Conservation (phyloP, 192 early-diverging fungal species). For the Coemansia sp. region DNA sequence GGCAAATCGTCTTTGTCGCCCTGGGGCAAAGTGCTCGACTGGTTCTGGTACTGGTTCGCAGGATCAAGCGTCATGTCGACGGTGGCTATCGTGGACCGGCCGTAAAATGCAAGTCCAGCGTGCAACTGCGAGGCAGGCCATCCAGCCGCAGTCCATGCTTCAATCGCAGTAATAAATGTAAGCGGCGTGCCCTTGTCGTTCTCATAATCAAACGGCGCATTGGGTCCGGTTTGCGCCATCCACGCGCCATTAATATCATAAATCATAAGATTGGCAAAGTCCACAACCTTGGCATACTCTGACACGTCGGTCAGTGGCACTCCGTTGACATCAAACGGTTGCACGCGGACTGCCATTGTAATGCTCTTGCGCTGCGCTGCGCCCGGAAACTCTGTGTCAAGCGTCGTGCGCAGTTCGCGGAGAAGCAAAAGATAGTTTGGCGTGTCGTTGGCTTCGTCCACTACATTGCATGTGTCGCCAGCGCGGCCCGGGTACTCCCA, state of each 20-base stretch:
- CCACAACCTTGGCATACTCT: slow-evolving; percentile 61
- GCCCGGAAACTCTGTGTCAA: slow-evolving; percentile 18
- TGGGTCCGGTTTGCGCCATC: slow-evolving; percentile 59
- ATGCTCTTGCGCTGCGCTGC: slow-evolving; percentile 57
- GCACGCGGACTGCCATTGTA: slow-evolving; percentile 62
- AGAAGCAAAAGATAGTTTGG: slow-evolving; percentile 65
- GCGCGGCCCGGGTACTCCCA: slow-evolving; percentile 70
- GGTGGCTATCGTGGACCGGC: slow-evolving; percentile 48
- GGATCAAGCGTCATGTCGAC: slow-evolving; percentile 56
- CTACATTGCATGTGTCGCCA: slow-evolving; percentile 45
- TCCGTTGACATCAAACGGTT: slow-evolving; percentile 59
- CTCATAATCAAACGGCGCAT: slow-evolving; percentile 58
- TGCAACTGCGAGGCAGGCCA: slow-evolving; percentile 62
- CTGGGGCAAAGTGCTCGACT: slow-evolving; percentile 36
- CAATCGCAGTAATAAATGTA: slow-evolving; percentile 54
- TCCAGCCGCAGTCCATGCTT: slow-evolving; percentile 57
- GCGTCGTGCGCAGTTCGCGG: slow-evolving; percentile 52
- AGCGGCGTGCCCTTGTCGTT: slow-evolving; percentile 27
- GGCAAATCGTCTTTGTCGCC: slow-evolving; percentile 58
- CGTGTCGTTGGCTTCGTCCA: slow-evolving; percentile 61
- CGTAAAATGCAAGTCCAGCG: slow-evolving; percentile 65
- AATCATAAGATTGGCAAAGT: slow-evolving; percentile 69
- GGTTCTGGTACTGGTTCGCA: slow-evolving; percentile 50
- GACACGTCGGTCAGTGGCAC: slow-evolving; percentile 56
- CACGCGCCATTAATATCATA: slow-evolving; percentile 65